phyloP scores from a whole-genome alignment of 2,329 filamentous ascomycete genomes.

The Sporothrix globosa region DNA sequence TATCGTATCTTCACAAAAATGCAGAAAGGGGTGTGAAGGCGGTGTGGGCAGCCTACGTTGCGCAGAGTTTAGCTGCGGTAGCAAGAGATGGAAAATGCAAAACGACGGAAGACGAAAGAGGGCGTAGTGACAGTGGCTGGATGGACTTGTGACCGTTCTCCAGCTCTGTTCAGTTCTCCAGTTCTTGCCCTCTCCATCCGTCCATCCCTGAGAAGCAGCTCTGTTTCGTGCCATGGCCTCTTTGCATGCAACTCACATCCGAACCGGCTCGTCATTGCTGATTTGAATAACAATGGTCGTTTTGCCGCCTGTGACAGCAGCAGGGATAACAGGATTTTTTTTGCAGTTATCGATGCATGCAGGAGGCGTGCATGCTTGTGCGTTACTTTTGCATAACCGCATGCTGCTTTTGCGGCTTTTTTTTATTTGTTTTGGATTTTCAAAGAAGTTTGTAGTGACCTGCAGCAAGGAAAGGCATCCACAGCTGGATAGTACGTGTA shows the following conservation, averaged over 20 bases:
- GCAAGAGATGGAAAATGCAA: background rate
- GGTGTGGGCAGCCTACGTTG: background rate
- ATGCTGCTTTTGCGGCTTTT: background rate
- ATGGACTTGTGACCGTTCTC: background rate
- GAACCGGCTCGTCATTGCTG: background rate
- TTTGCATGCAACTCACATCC: background rate
- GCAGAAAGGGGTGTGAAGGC: slow-evolving; percentile 13
- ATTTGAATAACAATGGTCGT: too few relatives aligned
- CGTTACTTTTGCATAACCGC: background rate
- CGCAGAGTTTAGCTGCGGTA: background rate
- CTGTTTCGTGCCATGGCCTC: background rate
- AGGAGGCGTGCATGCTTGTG: slow-evolving; percentile 19
- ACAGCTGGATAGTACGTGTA: background rate
- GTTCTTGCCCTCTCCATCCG: background rate
- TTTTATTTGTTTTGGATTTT: too few relatives aligned
- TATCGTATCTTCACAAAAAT: background rate
- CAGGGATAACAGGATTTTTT: slow-evolving; percentile 7
- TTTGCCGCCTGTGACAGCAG: too few relatives aligned
- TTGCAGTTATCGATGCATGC: slow-evolving; percentile 18
- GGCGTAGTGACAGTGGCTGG: background rate
- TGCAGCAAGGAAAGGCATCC: background rate
- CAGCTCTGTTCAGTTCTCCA: too few relatives aligned
- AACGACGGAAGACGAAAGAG: background rate
- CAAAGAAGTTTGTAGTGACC: too few relatives aligned
- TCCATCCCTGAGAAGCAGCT: background rate